Conservation (phyloP, 768 basidiomycete species). For the Podaxis carcinomalis region DNA sequence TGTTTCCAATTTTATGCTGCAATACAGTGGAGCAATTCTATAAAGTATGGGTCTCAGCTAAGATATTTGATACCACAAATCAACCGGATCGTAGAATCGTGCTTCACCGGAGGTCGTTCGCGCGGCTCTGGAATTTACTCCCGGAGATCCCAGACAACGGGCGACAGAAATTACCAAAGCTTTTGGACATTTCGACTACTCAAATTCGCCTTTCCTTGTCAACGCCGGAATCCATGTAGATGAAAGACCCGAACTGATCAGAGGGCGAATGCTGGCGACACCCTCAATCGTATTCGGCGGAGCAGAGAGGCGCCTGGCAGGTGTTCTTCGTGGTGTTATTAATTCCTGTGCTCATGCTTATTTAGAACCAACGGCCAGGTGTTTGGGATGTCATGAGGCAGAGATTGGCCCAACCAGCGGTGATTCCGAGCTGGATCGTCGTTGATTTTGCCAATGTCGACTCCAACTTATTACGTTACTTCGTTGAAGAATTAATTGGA, state of each 20-base stretch:
- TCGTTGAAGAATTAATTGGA: constrained; percentile 18
- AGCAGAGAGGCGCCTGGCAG: background rate
- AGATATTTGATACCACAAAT: background rate
- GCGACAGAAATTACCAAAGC: constrained; percentile 20
- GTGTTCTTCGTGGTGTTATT: background rate
- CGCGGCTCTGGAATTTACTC: constrained; percentile 25
- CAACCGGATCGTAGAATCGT: constrained; percentile 18
- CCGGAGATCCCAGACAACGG: constrained; percentile 20
- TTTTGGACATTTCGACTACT: constrained; percentile 31
- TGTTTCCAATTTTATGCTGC: constrained; percentile 25
- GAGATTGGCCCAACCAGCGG: constrained; percentile 16
- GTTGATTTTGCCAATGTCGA: constrained; percentile 23
- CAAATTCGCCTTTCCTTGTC: constrained; percentile 34
- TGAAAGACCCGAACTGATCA: constrained; percentile 24
- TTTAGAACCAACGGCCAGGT: constrained; percentile 15
- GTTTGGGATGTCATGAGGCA: constrained; percentile 29
- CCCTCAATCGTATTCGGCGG: constrained; percentile 27
- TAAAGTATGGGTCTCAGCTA: constrained; percentile 16
- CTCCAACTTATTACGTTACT: constrained; percentile 10
- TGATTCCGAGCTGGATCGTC: constrained; percentile 17
- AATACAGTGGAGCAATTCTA: constrained; percentile 25
- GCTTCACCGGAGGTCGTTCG: constrained; percentile 25
- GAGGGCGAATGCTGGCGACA: constrained; percentile 30
- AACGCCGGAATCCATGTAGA: constrained; percentile 34
- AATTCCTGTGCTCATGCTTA: background rate